These are phyloP conservation scores for Bruguiera parviflora DNA, from an alignment of 345 rosid genomes.

Conservation along the genomic window DNA sequence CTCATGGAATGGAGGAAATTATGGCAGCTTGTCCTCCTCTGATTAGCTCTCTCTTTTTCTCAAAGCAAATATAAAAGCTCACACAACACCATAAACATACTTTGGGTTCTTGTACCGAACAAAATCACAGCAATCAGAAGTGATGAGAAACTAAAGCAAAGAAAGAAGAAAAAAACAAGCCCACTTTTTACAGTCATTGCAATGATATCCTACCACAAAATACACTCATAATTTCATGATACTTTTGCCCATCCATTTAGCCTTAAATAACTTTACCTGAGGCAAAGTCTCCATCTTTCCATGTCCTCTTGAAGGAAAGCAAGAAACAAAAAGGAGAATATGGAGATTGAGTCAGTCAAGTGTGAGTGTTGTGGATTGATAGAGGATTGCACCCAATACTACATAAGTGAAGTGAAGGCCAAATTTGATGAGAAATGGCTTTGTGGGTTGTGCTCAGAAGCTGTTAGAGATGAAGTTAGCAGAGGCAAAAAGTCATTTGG, in stretches of 20 bases:
- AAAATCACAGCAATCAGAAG: neutral
- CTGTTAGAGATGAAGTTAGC: conserved; percentile 70
- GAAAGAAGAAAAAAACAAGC: conserved; percentile 12
- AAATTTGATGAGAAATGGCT: conserved; percentile 90
- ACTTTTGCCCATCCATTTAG: no score
- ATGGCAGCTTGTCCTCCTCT: conserved; percentile 38
- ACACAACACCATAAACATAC: conserved; percentile 20
- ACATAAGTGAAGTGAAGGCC: conserved; percentile 64
- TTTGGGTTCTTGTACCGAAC: conserved; percentile 12
- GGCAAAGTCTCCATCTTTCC: no score
- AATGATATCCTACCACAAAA: conserved; percentile 34
- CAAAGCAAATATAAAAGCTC: conserved; percentile 32
- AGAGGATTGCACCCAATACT: conserved; percentile 88
- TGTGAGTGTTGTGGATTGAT: conserved; percentile 90
- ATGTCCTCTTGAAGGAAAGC: no score
- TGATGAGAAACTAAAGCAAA: no score
- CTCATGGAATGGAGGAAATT: conserved; percentile 66
- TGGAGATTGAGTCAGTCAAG: conserved; percentile 86
- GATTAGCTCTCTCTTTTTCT: neutral
- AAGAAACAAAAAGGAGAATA: conserved; percentile 6
- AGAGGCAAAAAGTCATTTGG: conserved; percentile 43
- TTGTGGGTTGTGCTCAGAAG: conserved; percentile 94
- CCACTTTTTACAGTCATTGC: conserved; percentile 18
- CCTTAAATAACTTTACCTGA: no score
- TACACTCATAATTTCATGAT: neutral